Percentiles rank a stretch among this genome's conserved stretches.
Evolutionary conservation across 495 filamentous ascomycete species (phyloP).

Genomic region (Evernia prunastri): DNA sequence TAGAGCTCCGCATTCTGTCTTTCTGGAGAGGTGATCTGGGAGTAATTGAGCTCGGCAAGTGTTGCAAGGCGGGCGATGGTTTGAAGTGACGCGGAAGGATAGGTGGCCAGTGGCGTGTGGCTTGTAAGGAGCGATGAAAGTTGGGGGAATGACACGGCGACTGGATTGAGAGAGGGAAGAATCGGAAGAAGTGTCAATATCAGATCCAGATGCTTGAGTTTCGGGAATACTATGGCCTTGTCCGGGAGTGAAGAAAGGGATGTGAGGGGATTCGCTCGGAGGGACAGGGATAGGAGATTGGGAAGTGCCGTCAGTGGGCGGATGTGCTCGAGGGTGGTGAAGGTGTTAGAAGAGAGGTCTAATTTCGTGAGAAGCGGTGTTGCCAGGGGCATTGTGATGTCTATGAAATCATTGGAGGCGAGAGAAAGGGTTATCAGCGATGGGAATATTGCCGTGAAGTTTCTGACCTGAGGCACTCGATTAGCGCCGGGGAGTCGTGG

Average conservation of each 20-base stretch:
- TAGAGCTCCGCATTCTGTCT: slow-evolving; percentile 84
- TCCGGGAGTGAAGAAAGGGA: neutral
- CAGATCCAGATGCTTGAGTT: slow-evolving; percentile 44
- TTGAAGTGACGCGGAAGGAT: slow-evolving; percentile 70
- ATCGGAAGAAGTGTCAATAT: slow-evolving; percentile 48
- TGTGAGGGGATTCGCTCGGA: slow-evolving; percentile 30
- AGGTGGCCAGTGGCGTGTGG: slow-evolving; percentile 73
- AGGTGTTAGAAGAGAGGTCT: slow-evolving; percentile 68
- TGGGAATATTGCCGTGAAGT: slow-evolving; percentile 45
- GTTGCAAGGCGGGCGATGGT: slow-evolving; percentile 67
- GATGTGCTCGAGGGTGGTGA: slow-evolving; percentile 55
- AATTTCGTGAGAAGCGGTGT: slow-evolving; percentile 47
- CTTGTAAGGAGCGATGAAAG: slow-evolving; percentile 66
- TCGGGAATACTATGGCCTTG: slow-evolving; percentile 1
- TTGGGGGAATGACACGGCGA: slow-evolving; percentile 21
- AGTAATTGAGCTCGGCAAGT: slow-evolving; percentile 71
- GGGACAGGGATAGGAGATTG: slow-evolving; percentile 47
- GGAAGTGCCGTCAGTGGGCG: slow-evolving; percentile 50
- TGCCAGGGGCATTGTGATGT: slow-evolving; percentile 36
- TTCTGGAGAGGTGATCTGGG: slow-evolving; percentile 61
- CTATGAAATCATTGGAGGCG: slow-evolving; percentile 47
- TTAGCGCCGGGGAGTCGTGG: neutral
- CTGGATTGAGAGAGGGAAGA: slow-evolving; percentile 25
- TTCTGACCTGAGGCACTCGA: slow-evolving; percentile 2
- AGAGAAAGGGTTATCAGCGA: slow-evolving; percentile 51